Percentiles rank a stretch among this genome's conserved stretches.
phyloP scores from a whole-genome alignment of 768 basidiomycete species.

The Leucogyrophana mollusca region DNA sequence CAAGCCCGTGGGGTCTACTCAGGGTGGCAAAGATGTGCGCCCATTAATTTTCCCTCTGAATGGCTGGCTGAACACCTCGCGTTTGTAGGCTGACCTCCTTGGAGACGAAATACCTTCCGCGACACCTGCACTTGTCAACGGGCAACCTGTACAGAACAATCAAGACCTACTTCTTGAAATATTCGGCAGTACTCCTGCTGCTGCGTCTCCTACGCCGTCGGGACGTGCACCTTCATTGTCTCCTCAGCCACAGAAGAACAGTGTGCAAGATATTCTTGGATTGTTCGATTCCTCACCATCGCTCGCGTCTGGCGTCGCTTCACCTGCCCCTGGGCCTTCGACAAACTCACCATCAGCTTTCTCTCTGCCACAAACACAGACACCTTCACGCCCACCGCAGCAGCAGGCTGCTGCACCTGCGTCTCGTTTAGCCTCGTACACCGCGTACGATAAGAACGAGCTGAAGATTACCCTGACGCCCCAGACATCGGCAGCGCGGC shows the following conservation, averaged over 20 bases:
- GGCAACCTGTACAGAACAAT: slow-evolving; percentile 54
- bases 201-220: slow-evolving; percentile 25
- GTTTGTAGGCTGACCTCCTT: slow-evolving; percentile 64
- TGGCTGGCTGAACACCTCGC: slow-evolving; percentile 4
- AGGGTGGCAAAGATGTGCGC: slow-evolving; percentile 69
- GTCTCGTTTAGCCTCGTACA: slow-evolving; percentile 67
- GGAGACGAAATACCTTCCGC: slow-evolving; percentile 67
- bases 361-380: slow-evolving; percentile 37
- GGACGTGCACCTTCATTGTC: slow-evolving; percentile 39
- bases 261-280: slow-evolving; percentile 88
- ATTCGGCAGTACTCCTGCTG: slow-evolving; percentile 58
- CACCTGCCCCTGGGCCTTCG: slow-evolving; percentile 12
- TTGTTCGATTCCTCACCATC: slow-evolving; percentile 66
- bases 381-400: slow-evolving; percentile 32
- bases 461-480: slow-evolving; percentile 89
- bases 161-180: slow-evolving; percentile 92
- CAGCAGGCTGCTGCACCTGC: slow-evolving; percentile 34
- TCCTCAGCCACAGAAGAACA: slow-evolving; percentile 49
- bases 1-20: slow-evolving; percentile 91
- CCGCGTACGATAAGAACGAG: slow-evolving; percentile 90
- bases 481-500: slow-evolving; percentile 72
- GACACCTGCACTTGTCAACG: slow-evolving; percentile 39
- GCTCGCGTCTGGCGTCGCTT: slow-evolving; percentile 22
- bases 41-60: not conserved
- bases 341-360: slow-evolving; percentile 30